Conservation (phyloP, 129 eudicot genomes). For the Flaveria ramosissima region DNA sequence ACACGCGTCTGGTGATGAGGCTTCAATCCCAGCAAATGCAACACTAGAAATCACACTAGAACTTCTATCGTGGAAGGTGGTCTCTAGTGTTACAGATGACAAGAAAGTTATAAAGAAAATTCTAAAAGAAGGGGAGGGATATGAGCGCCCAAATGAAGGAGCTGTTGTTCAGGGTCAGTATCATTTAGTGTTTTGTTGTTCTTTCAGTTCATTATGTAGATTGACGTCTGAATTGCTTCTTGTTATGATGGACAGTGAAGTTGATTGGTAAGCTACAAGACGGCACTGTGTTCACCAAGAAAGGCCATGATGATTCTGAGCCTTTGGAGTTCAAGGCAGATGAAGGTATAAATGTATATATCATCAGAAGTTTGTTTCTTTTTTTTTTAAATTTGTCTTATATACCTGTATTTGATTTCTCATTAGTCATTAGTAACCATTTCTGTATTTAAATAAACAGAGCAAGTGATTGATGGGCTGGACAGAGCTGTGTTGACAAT, state of each 20-base stretch:
- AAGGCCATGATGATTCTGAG: constrained; percentile 64
- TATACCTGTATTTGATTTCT: neutral
- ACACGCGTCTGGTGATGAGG: neutral
- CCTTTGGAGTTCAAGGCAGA: constrained; percentile 81
- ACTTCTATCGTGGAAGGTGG: neutral
- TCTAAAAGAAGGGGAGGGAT: neutral
- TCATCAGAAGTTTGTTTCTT: neutral
- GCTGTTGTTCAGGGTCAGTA: constrained; percentile 3
- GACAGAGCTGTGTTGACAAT: constrained; percentile 9
- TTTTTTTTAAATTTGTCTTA: neutral
- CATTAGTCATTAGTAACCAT: neutral
- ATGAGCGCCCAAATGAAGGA: neutral
- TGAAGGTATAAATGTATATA: constrained; percentile 50
- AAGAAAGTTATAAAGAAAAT: neutral
- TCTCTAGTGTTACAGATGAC: neutral
- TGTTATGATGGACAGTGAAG: constrained; percentile 49
- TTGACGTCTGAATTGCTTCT: neutral
- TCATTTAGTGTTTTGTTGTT: neutral
- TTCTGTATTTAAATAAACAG: neutral
- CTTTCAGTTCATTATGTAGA: neutral
- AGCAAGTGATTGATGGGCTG: constrained; percentile 12
- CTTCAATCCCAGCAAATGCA: neutral
- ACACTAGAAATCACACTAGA: neutral
- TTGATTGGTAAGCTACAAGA: constrained; percentile 77
- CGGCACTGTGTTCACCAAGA: constrained; percentile 69